Evolutionary conservation across 306 rosid species (phyloP), one percentile per base, ranked within the genome.

Genomic region (Castanopsis chinensis): DNA sequence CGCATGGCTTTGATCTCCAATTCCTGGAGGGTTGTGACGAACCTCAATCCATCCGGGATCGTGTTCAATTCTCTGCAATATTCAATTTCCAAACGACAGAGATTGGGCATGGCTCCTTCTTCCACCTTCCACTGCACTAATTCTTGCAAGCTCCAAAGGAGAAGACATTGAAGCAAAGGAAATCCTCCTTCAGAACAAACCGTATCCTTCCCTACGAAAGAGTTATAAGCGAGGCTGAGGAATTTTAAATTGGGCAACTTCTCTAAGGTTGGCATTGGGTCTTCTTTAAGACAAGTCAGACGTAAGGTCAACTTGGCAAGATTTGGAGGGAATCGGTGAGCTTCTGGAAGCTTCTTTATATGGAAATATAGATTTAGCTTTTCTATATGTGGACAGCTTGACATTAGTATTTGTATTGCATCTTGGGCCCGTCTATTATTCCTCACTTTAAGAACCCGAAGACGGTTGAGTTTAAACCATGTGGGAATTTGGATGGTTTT

Each of bases 91-190:
- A 90, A 82, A 70, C 74, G 81, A 32, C 71, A 1, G 27, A 90
- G 88, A 73, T 35, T 49, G 60, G 64, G 56, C 92, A 87, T 79
- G 33, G 88, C 89, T 59, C 78, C 88, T 83, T 85, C 78, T 14
- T 81, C 86, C 80, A 88, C 69, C 72, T 72, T 83, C 92, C 88
- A 90, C 84, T 83, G 82, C 73, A 83, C 83, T 10, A 90, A 55
- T 6, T 74, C 54, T 1, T 11, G 2, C 61, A 90, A 74, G 4
- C 17, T 37, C 2, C 8, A 0, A 4, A 90, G 43, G 70, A 28
- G 9, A 51, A 88, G 74, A 74, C 75, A 63, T 60, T 87, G 80
- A 10, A 86, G 87, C 37, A 64, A 83, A 74, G 80, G 88, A 54
- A 90, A 90, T 32, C 89, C 89, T 61, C 27, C 27, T 32, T 20